Percentiles rank a stretch among this genome's conserved stretches.
Conservation (phyloP, 2,329 filamentous ascomycete species). For the Ceratocystis eucalypticola region DNA sequence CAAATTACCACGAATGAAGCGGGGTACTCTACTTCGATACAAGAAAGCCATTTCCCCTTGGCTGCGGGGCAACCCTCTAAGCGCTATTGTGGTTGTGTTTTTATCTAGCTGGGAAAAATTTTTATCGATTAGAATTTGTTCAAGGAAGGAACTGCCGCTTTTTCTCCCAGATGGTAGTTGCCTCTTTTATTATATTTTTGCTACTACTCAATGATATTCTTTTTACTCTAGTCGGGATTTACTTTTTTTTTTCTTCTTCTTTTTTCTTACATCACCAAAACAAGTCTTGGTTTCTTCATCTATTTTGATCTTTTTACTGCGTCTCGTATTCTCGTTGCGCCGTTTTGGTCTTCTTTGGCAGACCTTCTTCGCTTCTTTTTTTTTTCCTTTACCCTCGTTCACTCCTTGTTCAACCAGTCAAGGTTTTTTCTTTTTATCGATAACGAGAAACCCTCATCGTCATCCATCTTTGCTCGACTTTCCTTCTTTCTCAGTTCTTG, state of each 20-base stretch:
- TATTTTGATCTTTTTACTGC: background rate
- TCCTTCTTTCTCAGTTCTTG: background rate
- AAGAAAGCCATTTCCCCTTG: background rate
- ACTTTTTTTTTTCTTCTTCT: background rate
- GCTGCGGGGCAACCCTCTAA: conserved; percentile 3
- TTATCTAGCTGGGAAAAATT: background rate
- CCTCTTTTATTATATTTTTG: conserved; percentile 6
- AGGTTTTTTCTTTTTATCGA: conserved; percentile 1
- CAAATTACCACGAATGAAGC: background rate
- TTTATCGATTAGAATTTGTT: conserved; percentile 9
- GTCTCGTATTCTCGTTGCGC: background rate
- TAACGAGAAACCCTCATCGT: background rate
- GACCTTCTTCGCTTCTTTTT: background rate
- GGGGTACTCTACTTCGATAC: background rate
- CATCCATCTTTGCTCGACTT: background rate
- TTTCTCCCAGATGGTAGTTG: background rate
- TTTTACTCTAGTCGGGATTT: background rate
- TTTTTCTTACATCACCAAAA: conserved; percentile 4
- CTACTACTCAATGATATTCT: background rate
- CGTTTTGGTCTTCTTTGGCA: background rate
- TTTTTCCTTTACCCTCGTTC: background rate
- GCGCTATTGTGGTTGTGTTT: background rate
- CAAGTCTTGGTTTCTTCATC: background rate
- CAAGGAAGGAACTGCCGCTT: background rate
- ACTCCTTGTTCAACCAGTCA: no score